Base-by-base conservation (phyloP, 2,329 filamentous ascomycete species). In the Fusarium anguioides region DNA sequence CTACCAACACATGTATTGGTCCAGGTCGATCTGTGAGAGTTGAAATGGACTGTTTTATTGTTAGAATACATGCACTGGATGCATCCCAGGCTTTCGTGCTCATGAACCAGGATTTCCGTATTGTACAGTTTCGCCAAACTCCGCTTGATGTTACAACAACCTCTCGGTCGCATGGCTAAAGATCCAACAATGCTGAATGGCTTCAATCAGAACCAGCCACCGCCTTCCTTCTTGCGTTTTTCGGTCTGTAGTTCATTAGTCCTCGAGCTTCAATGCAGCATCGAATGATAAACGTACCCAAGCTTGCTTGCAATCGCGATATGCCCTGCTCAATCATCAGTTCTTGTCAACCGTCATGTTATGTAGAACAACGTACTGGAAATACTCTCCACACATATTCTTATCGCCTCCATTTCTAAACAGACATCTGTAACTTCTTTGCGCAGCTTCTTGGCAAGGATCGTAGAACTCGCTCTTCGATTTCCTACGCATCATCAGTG, bases 381-480 rank as follows among this genome's bases (percentile, higher is more conserved):
- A 98, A 77, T 96, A 98, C 78, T 98, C 95, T 68, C 86, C 85
- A 76, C 96, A 99, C 91, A 98, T 91, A n/a, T 89, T 83, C 69
- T 89, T 87, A 76, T 98, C 93, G 15, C 92, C 94, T 21, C 86
- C 89, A 77, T 99, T 99, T 21, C 96, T 88, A 76, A 94, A 90
- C 75, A 99, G 81, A 75, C 96, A 99, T 77, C 88, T 90, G 71
- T 97, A 89, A 79, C 94, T 97, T 75, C 87, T 87, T 70, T 91
- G 84, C 9, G 96, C 95, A 7, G 93, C 93, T 74, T 97, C 95
- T 78, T 98, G 95, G 79, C 96, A 99, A 3, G 96, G 96, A 74
- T 99, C 96, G 77, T 92, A 93, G 81, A 91, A 98, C 77, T 97
- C 90, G 83, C 94, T 97, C 75, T 90, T 88, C 54, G 85, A 86